Base-by-base conservation (phyloP, 108 stramenopile species). In the Aurantiochytrium sp. region DNA sequence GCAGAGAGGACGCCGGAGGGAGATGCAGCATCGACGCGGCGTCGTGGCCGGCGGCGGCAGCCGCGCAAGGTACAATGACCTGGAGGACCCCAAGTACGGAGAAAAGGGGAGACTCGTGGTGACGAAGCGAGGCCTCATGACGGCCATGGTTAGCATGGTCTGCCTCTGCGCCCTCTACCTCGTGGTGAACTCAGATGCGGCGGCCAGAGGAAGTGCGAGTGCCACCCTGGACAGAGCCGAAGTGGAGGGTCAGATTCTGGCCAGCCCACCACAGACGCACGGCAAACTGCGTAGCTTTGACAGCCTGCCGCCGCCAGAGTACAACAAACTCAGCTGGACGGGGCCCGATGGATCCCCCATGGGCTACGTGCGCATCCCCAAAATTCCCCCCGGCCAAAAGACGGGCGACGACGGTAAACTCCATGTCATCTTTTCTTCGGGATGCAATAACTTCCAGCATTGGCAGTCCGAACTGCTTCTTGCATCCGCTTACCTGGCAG, bases 391-490 rank as follows among this genome's bases (percentile, higher is more conserved):
- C 25, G 76, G 76, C 51, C 49, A 35, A 0, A 83, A 53, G 76
- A 83, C 76, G n/a, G 49, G 49, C 12, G 76, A 83, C 3, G 76
- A 83, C 76, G 76, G 76, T 18, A 83, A 83, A 3, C 76, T 83
- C 19, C 76, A 83, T 23, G 49, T 83, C 23, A 83, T 83, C 51
- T 83, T 83, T 28, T 83, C 76, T 43, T 53, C 49, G 6, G 76
- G 76, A 6, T 83, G 76, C 51, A 83, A 83, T 45, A 25, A 83
- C 76, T 83, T 83, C 28, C 76, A 83, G 76, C 76, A 83, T 45
- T 83, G 76, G 76, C 76, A 83, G 76, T 53, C 49, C 45, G 76
- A 83, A 45, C 3, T 83, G 43, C 23, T 83, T 12, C 76, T 83
- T 12, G 76, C 76, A 18, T 83, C 76, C 23, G 76, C 76, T 12